Evolutionary conservation across 768 basidiomycete genomes (phyloP), one percentile per base, ranked within the genome.

Genomic region (Pisolithus orientalis): DNA sequence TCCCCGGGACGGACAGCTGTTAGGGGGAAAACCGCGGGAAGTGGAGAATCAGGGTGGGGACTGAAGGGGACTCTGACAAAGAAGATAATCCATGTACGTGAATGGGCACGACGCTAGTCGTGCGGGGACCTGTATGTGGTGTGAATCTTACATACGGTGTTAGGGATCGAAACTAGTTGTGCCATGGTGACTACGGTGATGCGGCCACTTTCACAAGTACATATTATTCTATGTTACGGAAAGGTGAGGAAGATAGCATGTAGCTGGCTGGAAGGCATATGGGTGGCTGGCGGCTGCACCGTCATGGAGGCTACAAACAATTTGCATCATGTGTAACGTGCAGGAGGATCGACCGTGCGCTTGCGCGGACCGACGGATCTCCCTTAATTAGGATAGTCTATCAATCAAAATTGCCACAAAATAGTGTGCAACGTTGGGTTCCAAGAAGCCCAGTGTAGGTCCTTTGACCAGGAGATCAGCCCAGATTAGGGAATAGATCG

Each of bases 121-220:
- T 66, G 57, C 66, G 68, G 66, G 68, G 68, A 67, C 68, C 68
- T 69, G 56, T 63, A 65, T 66, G 65, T 68, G 68, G 59, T 68
- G 60, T 62, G 64, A 65, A 64, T 44, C 57, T 64, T 59, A 64
- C 61, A 68, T 68, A 65, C 50, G 34, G 37, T 47, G 46, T 59
- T 51, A 52, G 55, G 54, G 53, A 58, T 69, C 61, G 65, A 65
- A 61, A 58, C 56, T 56, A 61, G 49, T 56, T 47, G 53, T 57
- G 51, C 50, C 51, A 59, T 52, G 58, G 54, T 58, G 60, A 50
- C 53, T 54, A 50, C 39, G 38, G 50, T 53, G 58, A 60, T 57
- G 57, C 68, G 65, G 65, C 66, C 21, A 1, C 21, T 62, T 70
- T 63, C 64, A 68, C 66, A 70, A 32, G 21, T 64, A 68, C 55